These are phyloP conservation scores for Phragmites australis DNA, from an alignment of 176 grass and related monocot genomes.

Conservation along the genomic window DNA sequence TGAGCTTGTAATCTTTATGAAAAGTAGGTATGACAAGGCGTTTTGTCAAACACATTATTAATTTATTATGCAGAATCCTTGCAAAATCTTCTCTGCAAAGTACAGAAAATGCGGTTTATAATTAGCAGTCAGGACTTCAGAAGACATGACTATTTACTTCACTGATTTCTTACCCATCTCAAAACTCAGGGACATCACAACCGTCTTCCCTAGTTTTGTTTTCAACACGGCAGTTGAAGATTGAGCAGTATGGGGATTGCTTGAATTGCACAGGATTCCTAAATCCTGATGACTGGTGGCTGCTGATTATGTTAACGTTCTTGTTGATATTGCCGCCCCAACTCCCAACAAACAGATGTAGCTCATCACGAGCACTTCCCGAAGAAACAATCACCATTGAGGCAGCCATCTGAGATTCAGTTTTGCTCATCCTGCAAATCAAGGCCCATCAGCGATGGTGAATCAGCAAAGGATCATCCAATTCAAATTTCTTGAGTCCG, in stretches of 20 bases:
- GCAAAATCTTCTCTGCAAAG: not conserved
- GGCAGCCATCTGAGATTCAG: not conserved
- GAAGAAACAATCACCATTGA: conserved; percentile 6
- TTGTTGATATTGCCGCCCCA: not conserved
- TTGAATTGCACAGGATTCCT: not conserved
- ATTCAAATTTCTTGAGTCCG: not conserved
- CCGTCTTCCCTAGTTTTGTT: conserved; percentile 81
- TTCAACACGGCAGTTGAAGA: conserved; percentile 82
- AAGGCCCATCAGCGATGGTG: not conserved
- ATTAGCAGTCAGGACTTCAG: not conserved
- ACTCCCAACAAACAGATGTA: not conserved
- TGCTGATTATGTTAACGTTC: conserved; percentile 3
- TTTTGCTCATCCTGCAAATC: conserved; percentile 5
- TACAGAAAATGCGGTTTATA: not conserved
- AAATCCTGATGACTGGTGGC: not conserved
- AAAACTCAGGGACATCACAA: conserved; percentile 74
- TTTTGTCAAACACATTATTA: not conserved
- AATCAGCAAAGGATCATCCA: not conserved
- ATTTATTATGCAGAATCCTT: not conserved
- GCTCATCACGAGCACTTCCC: not conserved
- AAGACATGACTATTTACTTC: not conserved
- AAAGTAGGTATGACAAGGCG: not conserved
- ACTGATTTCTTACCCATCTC: not conserved
- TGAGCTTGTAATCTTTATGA: conserved; percentile 3
- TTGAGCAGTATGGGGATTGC: conserved; percentile 23